phyloP scores from a whole-genome alignment of 768 basidiomycete species.

The Leucocoprinus leucothites region DNA sequence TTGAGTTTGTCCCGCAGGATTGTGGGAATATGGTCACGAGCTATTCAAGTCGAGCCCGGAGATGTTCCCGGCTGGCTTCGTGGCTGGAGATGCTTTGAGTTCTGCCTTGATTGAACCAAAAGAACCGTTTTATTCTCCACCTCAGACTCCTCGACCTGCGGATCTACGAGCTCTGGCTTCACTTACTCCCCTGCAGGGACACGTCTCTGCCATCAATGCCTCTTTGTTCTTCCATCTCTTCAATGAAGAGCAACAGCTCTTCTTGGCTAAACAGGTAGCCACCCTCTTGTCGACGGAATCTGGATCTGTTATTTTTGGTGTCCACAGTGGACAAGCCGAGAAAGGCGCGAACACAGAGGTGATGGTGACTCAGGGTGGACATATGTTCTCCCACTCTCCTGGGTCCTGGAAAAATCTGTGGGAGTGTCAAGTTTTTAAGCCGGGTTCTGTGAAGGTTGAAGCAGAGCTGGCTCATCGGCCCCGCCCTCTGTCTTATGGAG shows the following conservation, averaged over 20 bases:
- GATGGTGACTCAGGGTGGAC: conserved; percentile 1
- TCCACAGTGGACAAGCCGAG: conserved; percentile 30
- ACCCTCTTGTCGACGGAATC: conserved; percentile 28
- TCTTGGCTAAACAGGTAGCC: conserved; percentile 27
- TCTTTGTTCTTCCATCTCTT: conserved; percentile 30
- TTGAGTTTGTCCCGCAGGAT: conserved; percentile 34
- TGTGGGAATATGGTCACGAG: conserved; percentile 61
- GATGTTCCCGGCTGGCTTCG: conserved; percentile 51
- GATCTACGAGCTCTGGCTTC: conserved; percentile 15
- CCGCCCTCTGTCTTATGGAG: too few relatives aligned
- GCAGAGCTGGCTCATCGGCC: neutral
- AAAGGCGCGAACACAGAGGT: conserved; percentile 13
- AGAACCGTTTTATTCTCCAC: conserved; percentile 17
- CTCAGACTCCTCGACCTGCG: neutral
- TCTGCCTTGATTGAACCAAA: conserved; percentile 34
- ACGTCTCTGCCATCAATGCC: conserved; percentile 40
- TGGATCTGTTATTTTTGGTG: conserved; percentile 33
- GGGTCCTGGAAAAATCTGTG: conserved; percentile 13
- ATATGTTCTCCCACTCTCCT: conserved; percentile 14
- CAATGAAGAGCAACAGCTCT: conserved; percentile 26
- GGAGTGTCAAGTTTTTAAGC: conserved; percentile 3
- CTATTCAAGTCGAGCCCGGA: conserved; percentile 53
- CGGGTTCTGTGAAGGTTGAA: conserved; percentile 11
- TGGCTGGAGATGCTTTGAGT: conserved; percentile 55
- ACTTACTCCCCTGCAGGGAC: conserved; percentile 33